A percentile compares a stretch with the other conserved stretches of the same genome.
Conservation (phyloP, 2,329 filamentous ascomycete genomes). For the Trichoderma atrobrunneum region DNA sequence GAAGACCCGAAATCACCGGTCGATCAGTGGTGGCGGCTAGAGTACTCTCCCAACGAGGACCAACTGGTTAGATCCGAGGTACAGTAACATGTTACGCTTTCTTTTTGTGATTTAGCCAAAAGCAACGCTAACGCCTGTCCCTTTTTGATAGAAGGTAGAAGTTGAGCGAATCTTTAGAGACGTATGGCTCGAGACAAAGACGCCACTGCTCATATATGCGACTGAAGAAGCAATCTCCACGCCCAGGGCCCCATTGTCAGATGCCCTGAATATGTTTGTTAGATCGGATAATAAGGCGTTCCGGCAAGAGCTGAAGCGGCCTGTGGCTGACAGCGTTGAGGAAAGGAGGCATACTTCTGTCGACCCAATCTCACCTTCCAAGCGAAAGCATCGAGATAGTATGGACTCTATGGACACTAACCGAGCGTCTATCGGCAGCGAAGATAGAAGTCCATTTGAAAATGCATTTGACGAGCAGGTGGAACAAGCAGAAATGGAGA, state of each 20-base stretch:
- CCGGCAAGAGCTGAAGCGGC: slow-evolving; percentile 46
- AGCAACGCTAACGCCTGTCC: neutral
- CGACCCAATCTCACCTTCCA: slow-evolving; percentile 45
- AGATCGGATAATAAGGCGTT: slow-evolving; percentile 53
- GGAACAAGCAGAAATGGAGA: slow-evolving; percentile 27
- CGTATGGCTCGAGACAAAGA: slow-evolving; percentile 48
- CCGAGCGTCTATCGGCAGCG: slow-evolving; percentile 43
- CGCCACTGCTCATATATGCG: slow-evolving; percentile 52
- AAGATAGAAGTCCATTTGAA: slow-evolving; percentile 34
- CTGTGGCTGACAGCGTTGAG: slow-evolving; percentile 29
- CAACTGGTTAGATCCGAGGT: slow-evolving; percentile 51
- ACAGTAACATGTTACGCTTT: slow-evolving; percentile 21
- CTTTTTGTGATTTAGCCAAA: slow-evolving; percentile 17
- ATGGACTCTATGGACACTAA: slow-evolving; percentile 48
- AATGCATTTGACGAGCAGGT: slow-evolving; percentile 32
- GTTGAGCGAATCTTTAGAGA: slow-evolving; percentile 44
- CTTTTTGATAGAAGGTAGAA: slow-evolving; percentile 43
- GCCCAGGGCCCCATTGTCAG: slow-evolving; percentile 37
- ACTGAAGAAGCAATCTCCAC: slow-evolving; percentile 46
- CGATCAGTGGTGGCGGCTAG: slow-evolving; percentile 58
- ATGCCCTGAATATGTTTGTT: slow-evolving; percentile 44
- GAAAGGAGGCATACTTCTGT: slow-evolving; percentile 25
- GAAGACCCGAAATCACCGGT: slow-evolving; percentile 30
- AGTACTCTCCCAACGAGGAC: slow-evolving; percentile 39
- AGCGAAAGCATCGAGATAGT: slow-evolving; percentile 47